Conservation (phyloP, 345 rosid genomes). For the Corchorus capsularis region DNA sequence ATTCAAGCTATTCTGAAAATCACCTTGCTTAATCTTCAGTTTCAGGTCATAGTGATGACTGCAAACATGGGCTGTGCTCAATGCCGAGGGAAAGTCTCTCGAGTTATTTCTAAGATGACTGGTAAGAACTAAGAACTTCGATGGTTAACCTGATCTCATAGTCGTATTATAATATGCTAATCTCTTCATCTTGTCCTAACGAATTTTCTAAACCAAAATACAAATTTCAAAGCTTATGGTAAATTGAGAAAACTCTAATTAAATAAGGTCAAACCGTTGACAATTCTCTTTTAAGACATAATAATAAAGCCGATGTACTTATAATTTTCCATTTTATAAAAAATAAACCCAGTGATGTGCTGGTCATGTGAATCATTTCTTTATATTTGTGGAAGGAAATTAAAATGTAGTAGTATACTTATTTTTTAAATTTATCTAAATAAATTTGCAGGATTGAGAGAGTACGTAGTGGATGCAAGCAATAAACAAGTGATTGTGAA, state of each 20-base stretch:
- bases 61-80: slow-evolving; percentile 49
- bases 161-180: no score
- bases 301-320: no score
- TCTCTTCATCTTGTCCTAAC: no score
- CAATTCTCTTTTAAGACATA: no score
- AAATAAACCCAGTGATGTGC: no score
- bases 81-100: slow-evolving; percentile 40
- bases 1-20: neutral
- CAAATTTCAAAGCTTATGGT: neutral
- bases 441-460: slow-evolving; percentile 40
- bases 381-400: no score
- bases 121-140: no score
- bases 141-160: no score
- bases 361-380: no score
- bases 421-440: no score
- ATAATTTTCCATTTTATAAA: no score
- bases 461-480: slow-evolving; percentile 44
- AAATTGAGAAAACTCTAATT: neutral
- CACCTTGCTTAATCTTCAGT: slow-evolving; percentile 28
- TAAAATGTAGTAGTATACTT: no score
- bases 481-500: slow-evolving; percentile 43
- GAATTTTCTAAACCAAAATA: neutral
- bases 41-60: slow-evolving; percentile 54
- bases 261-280: neutral
- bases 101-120: slow-evolving; percentile 37